phyloP scores from a whole-genome alignment of 495 filamentous ascomycete genomes.

The Xylaria sp. region DNA sequence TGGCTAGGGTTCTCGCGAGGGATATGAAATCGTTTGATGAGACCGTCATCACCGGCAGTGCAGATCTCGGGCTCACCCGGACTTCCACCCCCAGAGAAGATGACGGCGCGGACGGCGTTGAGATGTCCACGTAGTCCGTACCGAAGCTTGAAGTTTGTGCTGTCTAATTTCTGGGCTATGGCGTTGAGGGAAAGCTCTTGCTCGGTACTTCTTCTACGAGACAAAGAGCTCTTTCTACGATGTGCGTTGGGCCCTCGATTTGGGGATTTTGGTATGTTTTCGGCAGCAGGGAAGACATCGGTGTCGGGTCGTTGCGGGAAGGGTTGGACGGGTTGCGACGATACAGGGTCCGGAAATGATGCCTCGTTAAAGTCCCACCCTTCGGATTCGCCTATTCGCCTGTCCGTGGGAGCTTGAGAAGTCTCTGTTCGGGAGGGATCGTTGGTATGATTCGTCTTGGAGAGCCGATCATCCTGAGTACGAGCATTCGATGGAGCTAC shows the following conservation, averaged over 20 bases:
- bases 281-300: slow-evolving; percentile 83
- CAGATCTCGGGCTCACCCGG: slow-evolving; percentile 95
- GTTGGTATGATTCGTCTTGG: slow-evolving; percentile 62
- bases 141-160: slow-evolving; percentile 82
- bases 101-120: slow-evolving; percentile 89
- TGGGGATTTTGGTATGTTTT: slow-evolving; percentile 81
- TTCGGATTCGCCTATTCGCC: slow-evolving; percentile 64
- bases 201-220: slow-evolving; percentile 62
- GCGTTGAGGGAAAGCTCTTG: slow-evolving; percentile 59
- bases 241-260: slow-evolving; percentile 74
- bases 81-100: slow-evolving; percentile 95
- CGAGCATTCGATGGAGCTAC: slow-evolving; percentile 45
- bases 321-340: slow-evolving; percentile 51
- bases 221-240: slow-evolving; percentile 77
- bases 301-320: slow-evolving; percentile 72
- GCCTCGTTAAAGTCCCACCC: slow-evolving; percentile 93
- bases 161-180: slow-evolving; percentile 60
- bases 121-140: slow-evolving; percentile 93
- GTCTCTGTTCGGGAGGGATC: slow-evolving; percentile 35
- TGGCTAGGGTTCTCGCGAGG: slow-evolving; percentile 71
- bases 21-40: slow-evolving; percentile 96
- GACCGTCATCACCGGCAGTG: slow-evolving; percentile 93
- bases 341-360: slow-evolving; percentile 53
- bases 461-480: slow-evolving; percentile 61
- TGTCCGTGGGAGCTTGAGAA: slow-evolving; percentile 49